Evolutionary conservation across 2,329 filamentous ascomycete species (phyloP).

Genomic region (Sporothrix globosa): DNA sequence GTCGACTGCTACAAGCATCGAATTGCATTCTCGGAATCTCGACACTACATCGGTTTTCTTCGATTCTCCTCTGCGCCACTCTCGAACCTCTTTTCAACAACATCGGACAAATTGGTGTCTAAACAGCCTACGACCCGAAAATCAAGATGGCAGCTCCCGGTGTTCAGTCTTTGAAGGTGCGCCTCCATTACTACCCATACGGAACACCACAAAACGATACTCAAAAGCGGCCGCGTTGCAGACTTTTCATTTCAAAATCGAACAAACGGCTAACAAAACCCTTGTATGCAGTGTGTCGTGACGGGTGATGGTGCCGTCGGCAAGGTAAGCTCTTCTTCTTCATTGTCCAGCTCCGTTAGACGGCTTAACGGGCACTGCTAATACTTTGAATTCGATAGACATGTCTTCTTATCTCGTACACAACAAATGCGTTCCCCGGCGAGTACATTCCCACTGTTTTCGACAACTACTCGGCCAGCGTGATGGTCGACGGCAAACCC

Average conservation of each 20-base stretch:
- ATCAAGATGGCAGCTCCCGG: constrained; percentile 76
- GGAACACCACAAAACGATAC: not conserved
- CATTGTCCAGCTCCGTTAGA: too few species aligned
- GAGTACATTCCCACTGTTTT: constrained; percentile 99
- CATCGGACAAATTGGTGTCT: constrained; percentile 24
- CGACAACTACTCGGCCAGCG: constrained; percentile 98
- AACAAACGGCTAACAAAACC: not conserved
- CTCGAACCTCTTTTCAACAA: not conserved
- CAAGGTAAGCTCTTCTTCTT: constrained; percentile 65
- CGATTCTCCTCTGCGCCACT: not conserved
- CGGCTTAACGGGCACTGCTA: constrained; percentile 37
- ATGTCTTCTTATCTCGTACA: constrained; percentile 98
- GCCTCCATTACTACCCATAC: constrained; percentile 34
- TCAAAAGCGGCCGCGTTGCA: not conserved
- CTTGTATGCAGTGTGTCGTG: constrained; percentile 77
- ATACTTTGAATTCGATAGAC: constrained; percentile 62
- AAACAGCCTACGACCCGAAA: constrained; percentile 6
- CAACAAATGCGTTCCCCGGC: constrained; percentile 98
- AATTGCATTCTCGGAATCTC: constrained; percentile 15
- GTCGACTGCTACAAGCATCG: not conserved
- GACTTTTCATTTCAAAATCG: not conserved
- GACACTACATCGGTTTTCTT: not conserved
- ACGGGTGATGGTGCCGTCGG: constrained; percentile 99
- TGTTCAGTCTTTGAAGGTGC: constrained; percentile 90
- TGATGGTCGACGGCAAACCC: constrained; percentile 98